Evolutionary conservation across 441 rosid genomes (phyloP).

Genomic region (Croton setiger): DNA sequence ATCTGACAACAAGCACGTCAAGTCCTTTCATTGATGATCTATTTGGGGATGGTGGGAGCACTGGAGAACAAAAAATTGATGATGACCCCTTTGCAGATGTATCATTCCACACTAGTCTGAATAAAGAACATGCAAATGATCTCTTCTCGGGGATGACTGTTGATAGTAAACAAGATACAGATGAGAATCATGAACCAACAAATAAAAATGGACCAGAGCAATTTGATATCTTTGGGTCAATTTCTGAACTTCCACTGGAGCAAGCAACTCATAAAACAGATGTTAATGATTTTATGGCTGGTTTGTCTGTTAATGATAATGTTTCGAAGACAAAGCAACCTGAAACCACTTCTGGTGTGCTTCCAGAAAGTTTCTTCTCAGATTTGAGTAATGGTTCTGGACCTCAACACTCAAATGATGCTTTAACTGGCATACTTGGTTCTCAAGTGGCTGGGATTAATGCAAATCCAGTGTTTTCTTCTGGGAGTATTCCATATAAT

Average conservation of each 20-base stretch:
- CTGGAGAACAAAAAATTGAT: constrained; percentile 41
- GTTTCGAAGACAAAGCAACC: constrained; percentile 39
- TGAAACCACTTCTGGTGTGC: constrained; percentile 33
- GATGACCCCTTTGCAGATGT: constrained; percentile 92
- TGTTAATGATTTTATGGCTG: constrained; percentile 65
- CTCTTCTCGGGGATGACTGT: constrained; percentile 81
- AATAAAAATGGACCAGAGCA: constrained; percentile 41
- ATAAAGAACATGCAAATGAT: constrained; percentile 52
- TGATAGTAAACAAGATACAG: constrained; percentile 39
- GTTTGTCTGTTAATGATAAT: constrained; percentile 56
- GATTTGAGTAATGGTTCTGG: constrained; percentile 34
- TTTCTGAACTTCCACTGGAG: constrained; percentile 35
- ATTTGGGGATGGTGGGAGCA: constrained; percentile 57
- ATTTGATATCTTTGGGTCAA: constrained; percentile 67
- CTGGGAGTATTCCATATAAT: constrained; percentile 49
- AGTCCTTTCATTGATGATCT: constrained; percentile 67
- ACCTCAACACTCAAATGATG: constrained; percentile 42
- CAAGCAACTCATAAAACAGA: constrained; percentile 35
- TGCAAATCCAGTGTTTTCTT: constrained; percentile 44
- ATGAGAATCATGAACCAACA: constrained; percentile 31
- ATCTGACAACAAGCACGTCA: constrained; percentile 32
- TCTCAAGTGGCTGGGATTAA: constrained; percentile 48
- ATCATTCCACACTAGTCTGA: constrained; percentile 61
- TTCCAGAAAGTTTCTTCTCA: constrained; percentile 46
- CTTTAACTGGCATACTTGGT: constrained; percentile 46